Percentiles rank a stretch among this genome's conserved stretches.
Conservation (phyloP, 257 asterid species). For the Craterostigma plantagineum region DNA sequence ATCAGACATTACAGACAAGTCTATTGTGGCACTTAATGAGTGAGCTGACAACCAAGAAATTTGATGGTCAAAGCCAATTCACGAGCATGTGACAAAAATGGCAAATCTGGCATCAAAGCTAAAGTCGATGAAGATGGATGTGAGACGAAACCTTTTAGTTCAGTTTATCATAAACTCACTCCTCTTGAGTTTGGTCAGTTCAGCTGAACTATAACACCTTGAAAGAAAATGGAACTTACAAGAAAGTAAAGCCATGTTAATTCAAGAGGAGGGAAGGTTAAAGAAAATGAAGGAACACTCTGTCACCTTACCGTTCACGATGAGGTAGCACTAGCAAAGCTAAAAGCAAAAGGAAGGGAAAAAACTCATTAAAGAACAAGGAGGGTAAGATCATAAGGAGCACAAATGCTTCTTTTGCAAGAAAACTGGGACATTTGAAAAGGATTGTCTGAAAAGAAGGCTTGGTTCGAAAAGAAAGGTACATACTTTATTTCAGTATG, state of each 20-base stretch:
- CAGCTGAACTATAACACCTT: neutral
- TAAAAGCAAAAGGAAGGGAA: neutral
- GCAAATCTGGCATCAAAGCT: neutral
- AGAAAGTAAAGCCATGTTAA: neutral
- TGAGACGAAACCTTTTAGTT: neutral
- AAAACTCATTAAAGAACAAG: neutral
- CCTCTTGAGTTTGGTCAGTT: conserved; percentile 1
- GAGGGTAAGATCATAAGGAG: neutral
- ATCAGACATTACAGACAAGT: neutral
- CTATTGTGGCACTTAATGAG: neutral
- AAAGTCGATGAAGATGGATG: too few relatives aligned
- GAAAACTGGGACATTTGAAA: neutral
- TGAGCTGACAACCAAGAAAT: neutral
- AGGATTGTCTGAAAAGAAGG: neutral
- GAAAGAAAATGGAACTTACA: neutral
- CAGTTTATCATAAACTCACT: neutral
- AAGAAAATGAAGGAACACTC: neutral
- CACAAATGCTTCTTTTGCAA: neutral
- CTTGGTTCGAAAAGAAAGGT: neutral
- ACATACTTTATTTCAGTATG: conserved; percentile 1
- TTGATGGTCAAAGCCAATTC: neutral
- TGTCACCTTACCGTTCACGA: neutral
- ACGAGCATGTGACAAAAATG: neutral
- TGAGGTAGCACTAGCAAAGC: neutral
- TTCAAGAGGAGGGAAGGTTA: neutral